A percentile compares a stretch with the other conserved stretches of the same genome.
Conservation (phyloP, 75 land plant genomes). For the Pinus taeda region DNA sequence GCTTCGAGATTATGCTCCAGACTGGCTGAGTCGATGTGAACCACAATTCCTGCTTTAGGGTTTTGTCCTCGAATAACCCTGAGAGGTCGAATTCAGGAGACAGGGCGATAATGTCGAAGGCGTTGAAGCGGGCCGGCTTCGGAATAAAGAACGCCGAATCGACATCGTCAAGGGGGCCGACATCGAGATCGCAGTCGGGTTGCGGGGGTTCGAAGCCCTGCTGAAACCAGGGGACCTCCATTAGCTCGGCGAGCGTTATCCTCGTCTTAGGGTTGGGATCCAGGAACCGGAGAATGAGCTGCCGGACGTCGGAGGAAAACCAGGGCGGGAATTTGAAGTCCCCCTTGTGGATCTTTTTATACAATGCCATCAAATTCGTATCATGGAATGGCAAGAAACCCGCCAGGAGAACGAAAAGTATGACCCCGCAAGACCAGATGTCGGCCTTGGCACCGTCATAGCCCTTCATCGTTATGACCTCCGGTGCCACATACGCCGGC, state of each 20-base stretch:
- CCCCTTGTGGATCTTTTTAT: slow-evolving; percentile 32
- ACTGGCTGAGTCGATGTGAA: slow-evolving; percentile 31
- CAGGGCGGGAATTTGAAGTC: slow-evolving; percentile 40
- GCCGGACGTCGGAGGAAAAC: slow-evolving; percentile 41
- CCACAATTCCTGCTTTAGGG: slow-evolving; percentile 10
- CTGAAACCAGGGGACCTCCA: slow-evolving; percentile 21
- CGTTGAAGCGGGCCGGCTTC: slow-evolving; percentile 30
- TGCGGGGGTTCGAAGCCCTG: background rate
- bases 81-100: slow-evolving; percentile 36
- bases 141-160: background rate
- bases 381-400: slow-evolving; percentile 16
- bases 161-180: background rate
- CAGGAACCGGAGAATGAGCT: slow-evolving; percentile 22
- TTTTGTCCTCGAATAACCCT: slow-evolving; percentile 21
- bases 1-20: slow-evolving; percentile 23
- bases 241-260: slow-evolving; percentile 12
- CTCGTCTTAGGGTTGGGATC: slow-evolving; percentile 42
- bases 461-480: slow-evolving; percentile 49
- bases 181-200: background rate
- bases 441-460: slow-evolving; percentile 53
- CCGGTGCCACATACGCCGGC: slow-evolving; percentile 69
- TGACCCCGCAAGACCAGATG: slow-evolving; percentile 59
- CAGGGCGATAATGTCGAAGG: slow-evolving; percentile 39
- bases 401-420: slow-evolving; percentile 27
- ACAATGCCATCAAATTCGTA: slow-evolving; percentile 6